phyloP scores from a whole-genome alignment of 345 rosid species.

The Citropsis articulata region DNA sequence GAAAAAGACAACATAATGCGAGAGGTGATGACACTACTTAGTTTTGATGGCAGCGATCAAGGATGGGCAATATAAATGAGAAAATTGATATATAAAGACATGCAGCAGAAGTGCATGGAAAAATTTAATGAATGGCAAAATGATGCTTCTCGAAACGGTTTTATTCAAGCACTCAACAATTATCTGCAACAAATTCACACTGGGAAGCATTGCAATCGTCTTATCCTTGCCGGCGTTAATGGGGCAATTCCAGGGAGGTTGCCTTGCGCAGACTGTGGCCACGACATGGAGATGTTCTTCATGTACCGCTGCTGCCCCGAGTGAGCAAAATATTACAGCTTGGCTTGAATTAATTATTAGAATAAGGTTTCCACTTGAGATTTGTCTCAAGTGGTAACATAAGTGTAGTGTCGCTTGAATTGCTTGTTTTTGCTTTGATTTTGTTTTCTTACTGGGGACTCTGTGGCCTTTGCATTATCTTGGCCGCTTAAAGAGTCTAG shows the following conservation, averaged over 20 bases:
- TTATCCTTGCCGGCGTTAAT: conserved; percentile 27
- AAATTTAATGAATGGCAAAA: neutral
- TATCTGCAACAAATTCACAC: conserved; percentile 8
- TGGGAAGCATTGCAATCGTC: conserved; percentile 29
- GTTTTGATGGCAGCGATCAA: conserved; percentile 27
- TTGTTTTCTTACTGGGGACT: neutral
- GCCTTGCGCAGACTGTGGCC: conserved; percentile 31
- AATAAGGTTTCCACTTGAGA: neutral
- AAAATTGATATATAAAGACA: too few relatives aligned
- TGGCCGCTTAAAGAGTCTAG: neutral
- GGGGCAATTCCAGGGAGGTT: conserved; percentile 30
- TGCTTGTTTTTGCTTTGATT: neutral
- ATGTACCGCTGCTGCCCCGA: conserved; percentile 40
- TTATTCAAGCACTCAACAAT: neutral
- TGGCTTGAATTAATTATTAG: neutral
- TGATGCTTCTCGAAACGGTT: neutral
- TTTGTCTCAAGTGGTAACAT: neutral
- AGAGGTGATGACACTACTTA: conserved; percentile 33
- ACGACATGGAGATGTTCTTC: conserved; percentile 37
- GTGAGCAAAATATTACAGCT: neutral
- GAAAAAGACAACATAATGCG: conserved; percentile 31
- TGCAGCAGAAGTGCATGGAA: too few relatives aligned
- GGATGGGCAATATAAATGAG: conserved; percentile 45
- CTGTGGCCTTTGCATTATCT: neutral
- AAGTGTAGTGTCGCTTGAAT: neutral